Evolutionary conservation across 495 filamentous ascomycete species (phyloP).

Genomic region (Filosporella fistucella): DNA sequence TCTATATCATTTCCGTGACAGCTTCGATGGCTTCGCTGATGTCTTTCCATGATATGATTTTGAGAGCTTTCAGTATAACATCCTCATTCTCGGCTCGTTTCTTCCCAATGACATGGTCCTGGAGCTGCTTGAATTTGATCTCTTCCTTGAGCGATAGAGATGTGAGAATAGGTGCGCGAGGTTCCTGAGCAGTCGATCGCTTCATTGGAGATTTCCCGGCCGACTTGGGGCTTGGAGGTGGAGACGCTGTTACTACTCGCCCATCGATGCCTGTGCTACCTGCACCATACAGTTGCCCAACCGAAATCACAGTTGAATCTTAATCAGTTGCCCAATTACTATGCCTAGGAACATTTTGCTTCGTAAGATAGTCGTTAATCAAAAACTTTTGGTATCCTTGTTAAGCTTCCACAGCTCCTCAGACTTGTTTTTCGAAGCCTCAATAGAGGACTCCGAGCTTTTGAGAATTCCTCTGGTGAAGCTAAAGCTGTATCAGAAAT

Average conservation of each 20-base stretch:
- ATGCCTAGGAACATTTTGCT: not conserved
- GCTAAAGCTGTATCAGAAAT: not conserved
- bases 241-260: not conserved
- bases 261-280: not conserved
- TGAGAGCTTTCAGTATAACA: conserved; percentile 4
- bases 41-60: conserved; percentile 6
- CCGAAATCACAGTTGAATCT: conserved; percentile 1
- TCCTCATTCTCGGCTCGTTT: not conserved
- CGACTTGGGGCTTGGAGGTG: not conserved
- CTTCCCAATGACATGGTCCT: not conserved
- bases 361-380: not conserved
- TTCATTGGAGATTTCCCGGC: no score
- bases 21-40: not conserved
- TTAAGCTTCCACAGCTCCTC: not conserved
- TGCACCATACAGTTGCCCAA: not conserved
- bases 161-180: not conserved
- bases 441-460: no score
- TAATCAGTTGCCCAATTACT: not conserved
- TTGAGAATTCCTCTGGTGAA: not conserved
- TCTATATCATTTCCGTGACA: not conserved
- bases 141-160: not conserved
- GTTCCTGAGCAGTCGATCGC: no score
- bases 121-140: not conserved
- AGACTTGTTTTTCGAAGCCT: not conserved
- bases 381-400: not conserved